Conservation (phyloP, 768 basidiomycete genomes). For the Trametes cubensis region DNA sequence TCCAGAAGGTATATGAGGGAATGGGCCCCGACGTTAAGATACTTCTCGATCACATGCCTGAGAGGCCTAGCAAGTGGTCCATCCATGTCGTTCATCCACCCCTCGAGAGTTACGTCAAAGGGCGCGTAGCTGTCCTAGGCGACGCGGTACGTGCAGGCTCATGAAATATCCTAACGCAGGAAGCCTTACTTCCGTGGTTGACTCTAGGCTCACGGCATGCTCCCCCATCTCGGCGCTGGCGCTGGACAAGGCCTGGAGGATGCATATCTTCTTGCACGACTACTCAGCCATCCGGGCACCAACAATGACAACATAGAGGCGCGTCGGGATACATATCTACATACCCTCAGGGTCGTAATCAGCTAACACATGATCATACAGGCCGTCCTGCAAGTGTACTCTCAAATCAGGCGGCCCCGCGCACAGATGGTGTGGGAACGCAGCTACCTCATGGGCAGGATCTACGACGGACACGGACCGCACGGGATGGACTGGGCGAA, state of each 20-base stretch:
- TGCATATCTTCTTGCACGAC: conserved; percentile 47
- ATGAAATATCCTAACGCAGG: not conserved
- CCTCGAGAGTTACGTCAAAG: conserved; percentile 46
- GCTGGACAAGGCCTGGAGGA: conserved; percentile 65
- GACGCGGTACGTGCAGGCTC: conserved; percentile 41
- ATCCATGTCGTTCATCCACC: conserved; percentile 53
- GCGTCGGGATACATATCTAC: conserved; percentile 9
- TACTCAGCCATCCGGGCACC: conserved; percentile 48
- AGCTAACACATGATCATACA: conserved; percentile 24
- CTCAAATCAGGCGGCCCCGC: conserved; percentile 46
- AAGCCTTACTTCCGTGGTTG: not conserved
- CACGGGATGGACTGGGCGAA: conserved; percentile 33
- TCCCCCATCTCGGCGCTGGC: conserved; percentile 59
- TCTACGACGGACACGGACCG: conserved; percentile 46
- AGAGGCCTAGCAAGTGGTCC: conserved; percentile 52
- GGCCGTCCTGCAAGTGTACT: conserved; percentile 50
- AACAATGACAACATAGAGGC: conserved; percentile 46
- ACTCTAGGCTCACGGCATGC: conserved; percentile 52
- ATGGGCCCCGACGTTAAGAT: conserved; percentile 48
- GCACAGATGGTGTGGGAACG: conserved; percentile 51
- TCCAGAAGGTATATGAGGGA: conserved; percentile 44
- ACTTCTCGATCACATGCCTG: conserved; percentile 47
- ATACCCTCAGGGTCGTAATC: not conserved
- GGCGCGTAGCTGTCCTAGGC: conserved; percentile 51
- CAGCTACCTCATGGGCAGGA: conserved; percentile 45